These are phyloP conservation scores for Annona cherimola DNA, from an alignment of 164 flowering plant species.

Conservation along the genomic window DNA sequence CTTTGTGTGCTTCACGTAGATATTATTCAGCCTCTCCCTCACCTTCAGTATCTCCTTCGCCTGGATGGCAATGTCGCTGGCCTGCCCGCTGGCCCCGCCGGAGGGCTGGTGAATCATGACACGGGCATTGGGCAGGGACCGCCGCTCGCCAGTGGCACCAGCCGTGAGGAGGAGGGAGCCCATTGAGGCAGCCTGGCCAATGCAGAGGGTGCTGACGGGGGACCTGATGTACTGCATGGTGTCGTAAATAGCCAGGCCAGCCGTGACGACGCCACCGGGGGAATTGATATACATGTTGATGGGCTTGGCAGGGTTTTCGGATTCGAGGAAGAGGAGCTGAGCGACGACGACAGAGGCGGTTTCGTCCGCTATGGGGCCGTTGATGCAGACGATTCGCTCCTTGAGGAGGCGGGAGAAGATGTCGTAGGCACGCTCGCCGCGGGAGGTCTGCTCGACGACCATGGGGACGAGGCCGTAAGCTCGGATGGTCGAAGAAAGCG, in stretches of 20 bases:
- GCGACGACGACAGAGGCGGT: conserved; percentile 97
- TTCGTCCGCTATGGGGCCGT: conserved; percentile 84
- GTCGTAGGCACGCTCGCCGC: conserved; percentile 95
- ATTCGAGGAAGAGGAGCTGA: conserved; percentile 87
- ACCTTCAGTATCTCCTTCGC: conserved; percentile 78
- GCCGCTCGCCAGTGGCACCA: conserved; percentile 91
- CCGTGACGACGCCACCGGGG: conserved; percentile 93
- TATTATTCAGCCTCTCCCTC: conserved; percentile 69
- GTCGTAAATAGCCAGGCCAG: conserved; percentile 97
- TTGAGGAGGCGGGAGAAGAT: conserved; percentile 95
- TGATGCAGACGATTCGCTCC: conserved; percentile 88
- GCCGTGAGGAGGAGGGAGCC: conserved; percentile 84
- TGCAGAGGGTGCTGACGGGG: conserved; percentile 78
- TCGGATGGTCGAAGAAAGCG: conserved; percentile 15
- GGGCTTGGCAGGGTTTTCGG: conserved; percentile 92
- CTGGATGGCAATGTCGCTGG: conserved; percentile 78
- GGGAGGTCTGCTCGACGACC: conserved; percentile 89
- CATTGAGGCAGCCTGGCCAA: conserved; percentile 98
- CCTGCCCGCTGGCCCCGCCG: conserved; percentile 91
- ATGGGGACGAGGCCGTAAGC: conserved; percentile 69
- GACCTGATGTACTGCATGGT: conserved; percentile 91
- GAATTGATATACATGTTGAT: conserved; percentile 87
- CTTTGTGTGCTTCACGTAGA: conserved; percentile 82
- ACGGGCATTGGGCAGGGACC: conserved; percentile 85
- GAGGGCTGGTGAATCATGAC: conserved; percentile 96